Base-by-base conservation (phyloP, 1,139 yeast genomes). In the Pichia inconspicua region DNA sequence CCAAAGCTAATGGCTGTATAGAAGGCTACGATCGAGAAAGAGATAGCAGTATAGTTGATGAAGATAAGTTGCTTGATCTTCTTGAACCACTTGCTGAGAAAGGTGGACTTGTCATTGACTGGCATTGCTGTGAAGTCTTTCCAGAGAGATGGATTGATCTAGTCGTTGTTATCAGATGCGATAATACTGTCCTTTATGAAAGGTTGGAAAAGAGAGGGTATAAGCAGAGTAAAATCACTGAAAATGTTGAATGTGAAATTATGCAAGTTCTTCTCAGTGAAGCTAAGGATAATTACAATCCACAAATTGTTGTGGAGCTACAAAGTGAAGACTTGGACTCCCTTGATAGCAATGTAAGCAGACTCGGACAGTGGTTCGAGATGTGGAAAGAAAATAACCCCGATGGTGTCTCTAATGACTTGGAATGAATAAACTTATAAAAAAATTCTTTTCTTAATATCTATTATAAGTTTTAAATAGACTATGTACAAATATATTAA, bases 121-220 rank as follows among this genome's bases (percentile, higher is more conserved):
- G 98, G 98, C 99, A 92, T 64, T 92, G 92, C 46, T 89, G 96
- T 66, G 98, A 92, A 59, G 77, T 88, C 22, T 92, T 92, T 62
- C 98, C 98, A 0, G 97, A 89, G 63, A 72, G 95, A 56, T 75
- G 89, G 62, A 85, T 94, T 45, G 99, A 92, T 64, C 73, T 92
- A 52, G 97, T 92, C 9, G 85, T 89, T 40, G 98, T 94, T 1
- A 73, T 92, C 47, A 73, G 94, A 55, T 82, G 95, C 30, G 84
- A 85, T 57, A 88, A 86, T 59, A 70, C 81, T 6, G 64, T 73
- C 1, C 74, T 94, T 39, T 84, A 75, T 63, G 96, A 88, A 52
- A 73, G 99, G 57, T 72, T 92, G 57, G 72, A 73, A 55, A 77
- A 77, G 53, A 74, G 95, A 64, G 84, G 82, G 6, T 92, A 92